Evolutionary conservation across 805 yeast genomes (phyloP).

Genomic region (Ogataea glucozyma): DNA sequence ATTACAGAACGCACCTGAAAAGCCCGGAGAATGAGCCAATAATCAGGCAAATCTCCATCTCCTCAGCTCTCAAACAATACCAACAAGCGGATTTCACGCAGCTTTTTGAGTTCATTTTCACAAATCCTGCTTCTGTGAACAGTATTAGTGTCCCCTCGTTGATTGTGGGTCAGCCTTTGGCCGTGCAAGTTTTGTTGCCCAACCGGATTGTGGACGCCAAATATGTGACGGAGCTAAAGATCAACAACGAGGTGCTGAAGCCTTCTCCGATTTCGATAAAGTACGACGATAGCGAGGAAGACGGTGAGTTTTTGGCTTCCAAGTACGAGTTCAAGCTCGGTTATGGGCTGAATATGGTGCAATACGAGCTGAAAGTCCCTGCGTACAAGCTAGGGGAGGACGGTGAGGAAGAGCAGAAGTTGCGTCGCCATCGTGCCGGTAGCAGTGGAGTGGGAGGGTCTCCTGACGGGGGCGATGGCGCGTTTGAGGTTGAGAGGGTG

Average conservation of each 20-base stretch:
- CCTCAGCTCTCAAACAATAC: constrained; percentile 35
- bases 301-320: constrained; percentile 33
- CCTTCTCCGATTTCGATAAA: constrained; percentile 43
- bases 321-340: constrained; percentile 49
- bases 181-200: constrained; percentile 45
- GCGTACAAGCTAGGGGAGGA: constrained; percentile 5
- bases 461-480: constrained; percentile 8
- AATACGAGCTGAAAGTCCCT: constrained; percentile 36
- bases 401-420: constrained; percentile 14
- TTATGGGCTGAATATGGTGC: constrained; percentile 47
- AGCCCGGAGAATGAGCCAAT: constrained; percentile 22
- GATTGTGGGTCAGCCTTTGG: constrained; percentile 45
- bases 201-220: constrained; percentile 40
- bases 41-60: constrained; percentile 40
- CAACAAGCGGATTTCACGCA: constrained; percentile 23
- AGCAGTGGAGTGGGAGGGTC: constrained; percentile 3
- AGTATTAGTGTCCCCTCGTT: constrained; percentile 48
- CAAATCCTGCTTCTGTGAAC: constrained; percentile 41
- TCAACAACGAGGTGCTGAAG: constrained; percentile 46
- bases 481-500: constrained; percentile 37
- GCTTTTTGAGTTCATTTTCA: constrained; percentile 29
- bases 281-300: constrained; percentile 31
- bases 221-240: constrained; percentile 39
- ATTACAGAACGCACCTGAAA: constrained; percentile 9
- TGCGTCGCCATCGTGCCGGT: constrained; percentile 15